Evolutionary conservation across 345 rosid genomes (phyloP), one percentile per base, ranked within the genome.

Genomic region (Ricinus communis): DNA sequence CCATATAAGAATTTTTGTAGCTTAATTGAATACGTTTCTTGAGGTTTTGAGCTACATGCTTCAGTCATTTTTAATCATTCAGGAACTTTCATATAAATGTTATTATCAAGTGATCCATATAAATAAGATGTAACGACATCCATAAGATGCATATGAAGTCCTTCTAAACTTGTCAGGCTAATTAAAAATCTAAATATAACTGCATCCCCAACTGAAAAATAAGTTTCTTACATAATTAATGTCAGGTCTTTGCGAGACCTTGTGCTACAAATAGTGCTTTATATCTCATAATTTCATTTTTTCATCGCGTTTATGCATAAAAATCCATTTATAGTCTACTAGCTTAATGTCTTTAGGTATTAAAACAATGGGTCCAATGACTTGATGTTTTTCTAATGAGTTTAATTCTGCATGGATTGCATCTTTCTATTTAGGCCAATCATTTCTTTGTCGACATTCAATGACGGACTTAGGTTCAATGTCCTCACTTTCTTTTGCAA

Each of bases 391-490:
- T 1, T 15, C 12, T 2, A 61, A 46, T 18, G 47, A 61, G 22
- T 61, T 13, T 9, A 38, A 38, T 38, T 61, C 46, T 1, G 46
- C 43, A 10, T 61, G 10, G 2, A 61, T 61, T 14, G 25, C 47
- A 8, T 61, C 65, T 61, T 61, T 61, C 65, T 46, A 61, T 61
- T 61, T 36, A 18, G 8, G 18, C 40, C 40, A 60, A 60, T 33
- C 38, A 33, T 33, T 2, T 6, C 38, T 33, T 2, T 33, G 2
- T 33, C 6, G 38, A 33, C 38, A 61, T 61, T 61, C 47, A 16
- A 11, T 8, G 14, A 61, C 9, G 0, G 24, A 31, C 33, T 36
- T 33, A 33, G 46, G 65, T 38, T 36, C 46, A 57, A 1, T 36
- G 10, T 57, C 36, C 11, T 31, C 25, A 1, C 33, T 38, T 14